Base-by-base conservation (phyloP, 768 basidiomycete species). In the Pisolithus albus region DNA sequence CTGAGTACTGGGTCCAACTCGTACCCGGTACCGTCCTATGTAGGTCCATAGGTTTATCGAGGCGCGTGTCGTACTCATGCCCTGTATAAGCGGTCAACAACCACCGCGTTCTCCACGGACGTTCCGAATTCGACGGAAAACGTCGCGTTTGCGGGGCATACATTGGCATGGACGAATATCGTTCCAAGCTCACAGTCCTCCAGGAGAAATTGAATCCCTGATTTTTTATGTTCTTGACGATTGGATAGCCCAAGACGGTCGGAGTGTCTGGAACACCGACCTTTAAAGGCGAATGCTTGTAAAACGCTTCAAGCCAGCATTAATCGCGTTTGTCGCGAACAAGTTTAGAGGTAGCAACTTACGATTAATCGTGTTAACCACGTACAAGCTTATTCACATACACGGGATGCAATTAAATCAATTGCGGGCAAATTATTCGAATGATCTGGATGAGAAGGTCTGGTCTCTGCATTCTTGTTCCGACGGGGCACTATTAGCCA, bases 101-200 rank as follows among this genome's bases (percentile, higher is more conserved):
- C 64, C 88, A 95, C 68, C 81, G 95, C 19, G 90, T 97, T 11
- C 73, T 98, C 46, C 95, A 97, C 59, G 95, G 95, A 11, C 84
- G 95, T n/a, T 91, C 92, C 0, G 80, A 84, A 1, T 98, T 96
- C 63, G 77, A 80, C 11, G 95, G 95, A 10, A 81, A 81, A 65
- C 81, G 95, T 3, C 79, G 89, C 1, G 91, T 99, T 83, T 97
- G 95, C 61, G 95, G 95, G 2, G 96, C 95, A 0, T 99, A 99
- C 64, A 80, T 97, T 52, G 89, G 90, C 0, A 73, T 80, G 11
- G 95, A 99, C 64, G 96, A 99, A 64, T 97, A 85, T 65, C 76
- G 78, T 37, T 93, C 92, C 0, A 84, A 84, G 57, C 72, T 95
- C 10, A 75, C 78, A 2, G 84, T 87, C 11, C 71, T 90, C 7